Conservation (phyloP, 768 basidiomycete genomes). For the Calocera cornea region DNA sequence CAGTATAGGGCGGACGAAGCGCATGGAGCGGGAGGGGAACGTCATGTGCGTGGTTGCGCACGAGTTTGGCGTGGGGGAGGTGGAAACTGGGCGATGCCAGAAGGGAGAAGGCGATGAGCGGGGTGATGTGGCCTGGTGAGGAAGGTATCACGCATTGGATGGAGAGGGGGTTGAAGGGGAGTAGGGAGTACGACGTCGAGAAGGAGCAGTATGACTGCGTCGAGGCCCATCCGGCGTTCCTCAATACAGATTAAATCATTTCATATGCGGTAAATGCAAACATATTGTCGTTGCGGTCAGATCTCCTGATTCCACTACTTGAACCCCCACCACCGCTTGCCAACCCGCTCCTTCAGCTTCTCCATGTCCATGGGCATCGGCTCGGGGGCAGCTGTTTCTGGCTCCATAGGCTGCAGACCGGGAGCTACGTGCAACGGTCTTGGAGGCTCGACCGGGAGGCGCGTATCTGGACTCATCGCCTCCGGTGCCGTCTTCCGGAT, state of each 20-base stretch:
- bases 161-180: not conserved
- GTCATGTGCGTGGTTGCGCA: not conserved
- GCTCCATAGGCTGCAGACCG: not conserved
- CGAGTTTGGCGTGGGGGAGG: not conserved
- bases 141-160: not conserved
- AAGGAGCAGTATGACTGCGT: not conserved
- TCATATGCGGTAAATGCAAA: not conserved
- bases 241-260: not conserved
- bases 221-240: not conserved
- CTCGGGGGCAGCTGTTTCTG: not conserved
- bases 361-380: not conserved
- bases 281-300: not conserved
- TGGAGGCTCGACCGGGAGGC: too few species aligned
- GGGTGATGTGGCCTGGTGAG: not conserved
- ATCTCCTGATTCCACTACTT: too few species aligned
- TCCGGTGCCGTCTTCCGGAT: too few species aligned
- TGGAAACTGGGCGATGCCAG: not conserved
- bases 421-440: not conserved
- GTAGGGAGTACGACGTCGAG: not conserved
- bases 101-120: too few species aligned
- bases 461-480: too few species aligned
- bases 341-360: not conserved
- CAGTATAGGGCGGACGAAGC: not conserved
- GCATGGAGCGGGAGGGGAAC: not conserved
- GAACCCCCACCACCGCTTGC: not conserved